Evolutionary conservation across 257 asterid genomes (phyloP), one percentile per base, ranked within the genome.

Genomic region (Parsonsia alboflavescens): DNA sequence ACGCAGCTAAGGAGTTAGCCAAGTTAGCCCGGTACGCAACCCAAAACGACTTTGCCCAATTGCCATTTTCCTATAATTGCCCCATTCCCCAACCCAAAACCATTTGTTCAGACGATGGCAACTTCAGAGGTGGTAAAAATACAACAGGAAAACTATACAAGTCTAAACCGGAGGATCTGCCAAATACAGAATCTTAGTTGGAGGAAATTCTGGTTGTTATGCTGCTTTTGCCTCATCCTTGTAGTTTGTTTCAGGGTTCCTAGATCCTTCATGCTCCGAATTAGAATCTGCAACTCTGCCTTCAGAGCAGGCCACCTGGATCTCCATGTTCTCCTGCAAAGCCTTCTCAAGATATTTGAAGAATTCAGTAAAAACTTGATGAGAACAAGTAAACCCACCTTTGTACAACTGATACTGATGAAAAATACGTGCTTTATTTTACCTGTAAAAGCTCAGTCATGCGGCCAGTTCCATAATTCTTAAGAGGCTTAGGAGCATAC

Each of bases 391-490:
- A 49, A 13, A 10, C 21, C 0, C 36, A 30, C 70, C 36, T 12
- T 11, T 0, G 30, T 1, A 46, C 6, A 16, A 44, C 28, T 39
- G 9, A 4, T 75, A 8, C n/a, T 26, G 12, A 26, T 36, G 21
- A 2, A 6, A 24, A 16, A 5, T 4, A 13, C 6, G 12, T 39
- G 56, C 67, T 24, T 72, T 28, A 17, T 52, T 59, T 79, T 75
- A 92, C 98, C 95, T 90, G 91, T 73, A 95, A 82, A 71, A 95
- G 97, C 85, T 92, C 97, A 22, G 96, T 87, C 98, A 95, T 92
- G 72, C 90, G 90, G 75, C 99, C 97, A n/a, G 88, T 48, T 39
- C 87, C 91, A 69, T 75, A 85, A 67, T 42, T 79, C 84, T 79
- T 84, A 75, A 80, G 73, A 17, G 91, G 86, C 68, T 83, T 82